A percentile compares a stretch with the other conserved stretches of the same genome.
Conservation (phyloP, 2,329 filamentous ascomycete species). For the Pseudogymnoascus sp. region DNA sequence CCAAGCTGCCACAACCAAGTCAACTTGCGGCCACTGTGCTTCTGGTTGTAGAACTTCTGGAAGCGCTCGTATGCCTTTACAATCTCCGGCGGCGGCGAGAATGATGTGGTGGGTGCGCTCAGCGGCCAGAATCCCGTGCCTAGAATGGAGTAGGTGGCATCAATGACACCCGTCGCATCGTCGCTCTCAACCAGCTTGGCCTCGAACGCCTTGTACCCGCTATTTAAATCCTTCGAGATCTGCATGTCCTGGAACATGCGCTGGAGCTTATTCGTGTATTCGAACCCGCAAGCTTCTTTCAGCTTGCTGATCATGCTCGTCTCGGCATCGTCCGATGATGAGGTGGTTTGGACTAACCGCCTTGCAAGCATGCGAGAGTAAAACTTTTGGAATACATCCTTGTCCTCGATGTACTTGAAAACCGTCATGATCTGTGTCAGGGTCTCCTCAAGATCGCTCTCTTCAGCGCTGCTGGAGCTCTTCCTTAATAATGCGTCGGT, state of each 20-base stretch:
- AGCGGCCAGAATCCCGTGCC: slow-evolving; percentile 98
- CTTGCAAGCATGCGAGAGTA: slow-evolving; percentile 96
- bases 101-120: slow-evolving; percentile 77
- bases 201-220: slow-evolving; percentile 75
- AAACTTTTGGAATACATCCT: slow-evolving; percentile 99
- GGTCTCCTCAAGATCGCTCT: slow-evolving; percentile 84
- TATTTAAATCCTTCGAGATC: slow-evolving; percentile 95
- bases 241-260: slow-evolving; percentile 99
- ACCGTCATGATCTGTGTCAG: slow-evolving; percentile 96
- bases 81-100: slow-evolving; percentile 80
- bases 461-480: slow-evolving; percentile 85
- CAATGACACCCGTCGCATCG: slow-evolving; percentile 62
- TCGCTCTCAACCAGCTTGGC: slow-evolving; percentile 54
- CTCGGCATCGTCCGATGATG: slow-evolving; percentile 93
- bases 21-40: slow-evolving; percentile 92
- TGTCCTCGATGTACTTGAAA: slow-evolving; percentile 99
- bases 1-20: slow-evolving; percentile 98
- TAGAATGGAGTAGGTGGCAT: slow-evolving; percentile 86
- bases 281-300: slow-evolving; percentile 96
- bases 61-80: slow-evolving; percentile 85
- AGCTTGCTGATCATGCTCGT: slow-evolving; percentile 99
- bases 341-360: slow-evolving; percentile 88
- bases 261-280: slow-evolving; percentile 98
- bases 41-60: slow-evolving; percentile 84
- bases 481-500: slow-evolving; percentile 89